Percentiles rank a stretch among this genome's conserved stretches.
Conservation (phyloP, 2,329 filamentous ascomycete genomes). For the Pseudopyrenochaeta lycopersici region DNA sequence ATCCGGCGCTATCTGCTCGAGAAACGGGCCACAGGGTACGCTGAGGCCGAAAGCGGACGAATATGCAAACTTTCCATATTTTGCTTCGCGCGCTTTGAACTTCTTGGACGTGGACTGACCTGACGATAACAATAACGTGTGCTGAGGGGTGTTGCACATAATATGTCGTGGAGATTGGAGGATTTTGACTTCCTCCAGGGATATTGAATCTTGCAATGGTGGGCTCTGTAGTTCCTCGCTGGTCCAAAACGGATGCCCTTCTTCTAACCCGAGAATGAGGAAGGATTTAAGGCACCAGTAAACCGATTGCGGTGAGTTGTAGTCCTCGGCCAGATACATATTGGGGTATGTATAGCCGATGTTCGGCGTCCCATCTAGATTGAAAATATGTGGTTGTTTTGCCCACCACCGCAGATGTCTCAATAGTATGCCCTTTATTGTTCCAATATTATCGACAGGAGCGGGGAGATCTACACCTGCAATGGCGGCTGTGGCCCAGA, state of each 20-base stretch:
- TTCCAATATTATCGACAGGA: slow-evolving; percentile 44
- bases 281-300: slow-evolving; percentile 63
- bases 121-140: slow-evolving; percentile 23
- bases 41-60: slow-evolving; percentile 59
- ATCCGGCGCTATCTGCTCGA: slow-evolving; percentile 42
- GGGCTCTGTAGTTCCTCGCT: slow-evolving; percentile 46
- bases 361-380: slow-evolving; percentile 56
- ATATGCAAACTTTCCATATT: slow-evolving; percentile 41
- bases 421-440: slow-evolving; percentile 56
- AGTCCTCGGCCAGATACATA: slow-evolving; percentile 62
- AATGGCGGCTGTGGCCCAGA: slow-evolving; percentile 54
- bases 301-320: slow-evolving; percentile 62
- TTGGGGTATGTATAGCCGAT: slow-evolving; percentile 57
- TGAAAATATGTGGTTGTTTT: slow-evolving; percentile 52
- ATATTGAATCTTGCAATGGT: background rate
- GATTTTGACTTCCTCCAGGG: slow-evolving; percentile 7
- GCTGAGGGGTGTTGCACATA: slow-evolving; percentile 44
- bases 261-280: slow-evolving; percentile 46
- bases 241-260: slow-evolving; percentile 54
- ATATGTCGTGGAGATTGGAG: slow-evolving; percentile 51
- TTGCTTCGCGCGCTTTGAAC: slow-evolving; percentile 26
- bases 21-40: slow-evolving; percentile 50
- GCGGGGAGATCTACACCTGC: slow-evolving; percentile 48
- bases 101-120: slow-evolving; percentile 17
- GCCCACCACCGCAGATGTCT: slow-evolving; percentile 60